Conservation (phyloP, 2,329 filamentous ascomycete species). For the Botrytis deweyae region DNA sequence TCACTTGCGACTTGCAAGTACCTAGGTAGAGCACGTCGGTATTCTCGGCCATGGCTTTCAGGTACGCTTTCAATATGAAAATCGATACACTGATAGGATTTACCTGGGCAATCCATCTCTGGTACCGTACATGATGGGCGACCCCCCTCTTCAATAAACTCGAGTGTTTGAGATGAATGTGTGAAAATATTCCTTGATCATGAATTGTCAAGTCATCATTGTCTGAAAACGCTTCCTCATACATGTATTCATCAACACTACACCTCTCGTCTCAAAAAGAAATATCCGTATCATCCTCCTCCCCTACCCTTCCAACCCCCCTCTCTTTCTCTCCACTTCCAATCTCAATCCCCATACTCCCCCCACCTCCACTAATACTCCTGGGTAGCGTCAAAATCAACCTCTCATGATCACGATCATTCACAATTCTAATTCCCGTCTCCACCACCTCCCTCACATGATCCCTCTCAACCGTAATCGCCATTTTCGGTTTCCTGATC, state of each 20-base stretch:
- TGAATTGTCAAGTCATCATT: accelerated
- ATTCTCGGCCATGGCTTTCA: too few species aligned
- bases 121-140: too few species aligned
- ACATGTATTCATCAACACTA: background rate
- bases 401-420: background rate
- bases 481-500: background rate
- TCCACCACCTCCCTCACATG: conserved; percentile 3
- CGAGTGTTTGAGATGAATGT: too few species aligned
- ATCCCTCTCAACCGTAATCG: conserved; percentile 13
- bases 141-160: too few species aligned
- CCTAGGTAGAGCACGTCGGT: too few species aligned
- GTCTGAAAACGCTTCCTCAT: background rate
- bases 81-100: too few species aligned
- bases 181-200: background rate
- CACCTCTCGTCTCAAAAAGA: background rate
- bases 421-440: background rate
- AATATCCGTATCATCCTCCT: background rate
- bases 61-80: too few species aligned
- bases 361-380: background rate
- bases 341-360: background rate
- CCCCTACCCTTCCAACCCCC: background rate
- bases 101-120: too few species aligned
- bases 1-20: too few species aligned
- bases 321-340: background rate
- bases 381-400: background rate